Conservation (phyloP, 495 filamentous ascomycete species). For the Sporormia fimetaria region DNA sequence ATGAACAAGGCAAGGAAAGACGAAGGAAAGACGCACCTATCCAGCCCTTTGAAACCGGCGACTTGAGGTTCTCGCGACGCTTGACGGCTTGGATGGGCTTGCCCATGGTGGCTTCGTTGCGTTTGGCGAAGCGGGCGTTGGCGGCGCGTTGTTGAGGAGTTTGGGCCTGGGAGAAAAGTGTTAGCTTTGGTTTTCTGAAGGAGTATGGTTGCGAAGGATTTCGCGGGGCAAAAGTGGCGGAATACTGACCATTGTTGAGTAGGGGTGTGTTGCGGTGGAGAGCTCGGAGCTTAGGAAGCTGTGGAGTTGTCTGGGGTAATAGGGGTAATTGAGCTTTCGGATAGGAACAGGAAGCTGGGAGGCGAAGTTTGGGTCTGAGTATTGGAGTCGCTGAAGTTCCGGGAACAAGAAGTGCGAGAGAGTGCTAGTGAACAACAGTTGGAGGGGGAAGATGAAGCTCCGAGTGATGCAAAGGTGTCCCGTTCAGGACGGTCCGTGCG, state of each 20-base stretch:
- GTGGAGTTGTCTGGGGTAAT: too few relatives aligned
- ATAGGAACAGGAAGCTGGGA: too few relatives aligned
- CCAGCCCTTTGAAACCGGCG: constrained; percentile 69
- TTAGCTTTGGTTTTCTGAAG: background rate
- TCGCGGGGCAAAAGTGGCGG: background rate
- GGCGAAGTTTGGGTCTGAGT: background rate
- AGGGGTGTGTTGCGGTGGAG: too few relatives aligned
- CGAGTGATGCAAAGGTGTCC: constrained; percentile 5
- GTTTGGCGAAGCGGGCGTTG: constrained; percentile 73
- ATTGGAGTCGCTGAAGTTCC: background rate
- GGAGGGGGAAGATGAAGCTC: too few relatives aligned
- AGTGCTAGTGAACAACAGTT: too few relatives aligned
- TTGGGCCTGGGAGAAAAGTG: constrained; percentile 54
- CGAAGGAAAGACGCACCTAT: constrained; percentile 56
- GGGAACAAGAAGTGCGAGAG: too few relatives aligned
- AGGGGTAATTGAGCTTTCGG: too few relatives aligned
- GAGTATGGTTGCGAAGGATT: background rate
- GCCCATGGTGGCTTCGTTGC: constrained; percentile 69
- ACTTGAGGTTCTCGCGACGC: constrained; percentile 55
- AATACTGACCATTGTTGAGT: constrained; percentile 1
- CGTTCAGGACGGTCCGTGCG: background rate
- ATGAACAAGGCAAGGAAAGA: constrained; percentile 8
- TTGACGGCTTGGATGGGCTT: constrained; percentile 62
- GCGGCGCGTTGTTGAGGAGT: constrained; percentile 85
- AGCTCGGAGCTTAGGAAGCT: too few relatives aligned